Percentiles rank a stretch among this genome's conserved stretches.
These are phyloP conservation scores for Phytophthora sansomeana DNA, from an alignment of 352 stramenopile species.

Conservation along the genomic window DNA sequence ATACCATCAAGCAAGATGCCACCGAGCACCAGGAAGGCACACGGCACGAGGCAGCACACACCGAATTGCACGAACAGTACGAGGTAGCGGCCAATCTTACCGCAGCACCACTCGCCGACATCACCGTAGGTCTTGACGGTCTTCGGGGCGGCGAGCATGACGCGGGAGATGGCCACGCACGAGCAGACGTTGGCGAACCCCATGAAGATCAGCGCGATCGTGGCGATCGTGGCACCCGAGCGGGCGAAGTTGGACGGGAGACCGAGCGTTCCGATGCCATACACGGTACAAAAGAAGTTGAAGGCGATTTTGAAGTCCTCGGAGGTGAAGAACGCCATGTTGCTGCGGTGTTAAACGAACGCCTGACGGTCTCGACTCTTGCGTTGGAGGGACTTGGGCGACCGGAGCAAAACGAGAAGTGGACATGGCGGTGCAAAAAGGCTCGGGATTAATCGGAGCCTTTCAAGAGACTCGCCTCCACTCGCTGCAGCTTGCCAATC, in stretches of 20 bases:
- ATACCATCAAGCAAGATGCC: constrained; percentile 64
- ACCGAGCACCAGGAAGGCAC: constrained; percentile 68
- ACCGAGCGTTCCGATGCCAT: constrained; percentile 70
- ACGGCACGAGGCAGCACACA: constrained; percentile 63
- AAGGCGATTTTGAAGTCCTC: constrained; percentile 73
- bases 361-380: constrained; percentile 30
- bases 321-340: constrained; percentile 64
- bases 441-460: constrained; percentile 16
- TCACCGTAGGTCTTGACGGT: constrained; percentile 70
- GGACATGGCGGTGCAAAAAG: constrained; percentile 22
- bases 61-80: constrained; percentile 65
- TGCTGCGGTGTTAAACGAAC: constrained; percentile 23
- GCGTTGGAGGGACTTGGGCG: constrained; percentile 12
- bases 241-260: constrained; percentile 72
- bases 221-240: constrained; percentile 52
- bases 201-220: constrained; percentile 65
- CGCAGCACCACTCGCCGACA: constrained; percentile 67
- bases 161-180: constrained; percentile 62
- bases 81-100: constrained; percentile 52
- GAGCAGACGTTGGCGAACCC: constrained; percentile 69
- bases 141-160: constrained; percentile 67
- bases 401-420: constrained; percentile 35
- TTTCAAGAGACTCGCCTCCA: constrained; percentile 24
- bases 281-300: constrained; percentile 75
- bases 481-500: constrained; percentile 33